A percentile compares a stretch with the other conserved stretches of the same genome.
Evolutionary conservation across 805 yeast species (phyloP).

Genomic region (Kregervanrija fluxuum): DNA sequence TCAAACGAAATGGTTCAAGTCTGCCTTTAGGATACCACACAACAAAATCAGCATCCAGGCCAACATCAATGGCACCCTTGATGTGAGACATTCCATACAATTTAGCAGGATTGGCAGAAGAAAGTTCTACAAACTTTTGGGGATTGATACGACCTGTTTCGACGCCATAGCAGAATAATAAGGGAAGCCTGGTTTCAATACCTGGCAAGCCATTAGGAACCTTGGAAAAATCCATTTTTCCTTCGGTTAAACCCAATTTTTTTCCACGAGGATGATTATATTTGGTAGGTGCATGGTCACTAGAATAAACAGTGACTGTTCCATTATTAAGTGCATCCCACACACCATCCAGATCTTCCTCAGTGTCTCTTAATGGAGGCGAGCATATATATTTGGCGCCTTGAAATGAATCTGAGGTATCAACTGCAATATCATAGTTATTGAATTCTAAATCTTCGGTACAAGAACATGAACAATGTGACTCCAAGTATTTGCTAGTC

Average conservation of each 20-base stretch:
- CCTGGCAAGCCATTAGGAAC: slow-evolving; percentile 47
- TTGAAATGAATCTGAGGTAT: slow-evolving; percentile 30
- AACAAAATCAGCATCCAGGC: slow-evolving; percentile 41
- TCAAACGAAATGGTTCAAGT: slow-evolving; percentile 21
- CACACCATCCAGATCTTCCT: slow-evolving; percentile 33
- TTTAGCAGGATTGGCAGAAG: slow-evolving; percentile 39
- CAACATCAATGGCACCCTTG: slow-evolving; percentile 39
- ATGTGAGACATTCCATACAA: slow-evolving; percentile 34
- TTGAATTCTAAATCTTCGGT: not conserved
- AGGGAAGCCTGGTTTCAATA: slow-evolving; percentile 39
- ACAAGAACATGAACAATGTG: slow-evolving; percentile 16
- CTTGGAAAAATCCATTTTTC: slow-evolving; percentile 33
- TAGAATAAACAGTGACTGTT: slow-evolving; percentile 38
- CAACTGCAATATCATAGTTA: slow-evolving; percentile 7
- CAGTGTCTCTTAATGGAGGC: slow-evolving; percentile 39
- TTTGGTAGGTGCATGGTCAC: slow-evolving; percentile 41
- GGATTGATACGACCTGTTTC: slow-evolving; percentile 33
- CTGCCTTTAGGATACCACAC: slow-evolving; percentile 38
- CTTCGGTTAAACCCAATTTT: slow-evolving; percentile 33
- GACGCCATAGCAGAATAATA: slow-evolving; percentile 37
- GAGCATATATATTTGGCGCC: slow-evolving; percentile 47
- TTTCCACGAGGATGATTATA: slow-evolving; percentile 37
- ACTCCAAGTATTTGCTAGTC: slow-evolving; percentile 31
- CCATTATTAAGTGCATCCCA: slow-evolving; percentile 41
- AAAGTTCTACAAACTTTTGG: slow-evolving; percentile 37